Evolutionary conservation across 163 green algal genomes (phyloP).

Genomic region (Scenedesmus sp.): DNA sequence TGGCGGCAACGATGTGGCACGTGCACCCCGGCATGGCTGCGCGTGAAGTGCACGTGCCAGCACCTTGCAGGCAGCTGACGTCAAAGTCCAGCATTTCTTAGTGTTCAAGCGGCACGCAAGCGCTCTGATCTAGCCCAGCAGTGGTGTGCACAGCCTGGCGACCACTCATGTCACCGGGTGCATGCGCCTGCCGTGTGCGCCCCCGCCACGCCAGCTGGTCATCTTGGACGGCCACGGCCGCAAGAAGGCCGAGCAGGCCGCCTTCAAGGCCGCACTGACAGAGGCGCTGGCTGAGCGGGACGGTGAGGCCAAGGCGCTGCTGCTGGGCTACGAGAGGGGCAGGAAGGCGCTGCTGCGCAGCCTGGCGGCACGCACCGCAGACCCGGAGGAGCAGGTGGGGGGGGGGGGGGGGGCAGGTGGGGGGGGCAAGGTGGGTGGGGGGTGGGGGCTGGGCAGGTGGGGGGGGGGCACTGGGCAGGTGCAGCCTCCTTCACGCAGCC

Average conservation of each 20-base stretch:
- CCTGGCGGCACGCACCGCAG: slow-evolving; percentile 51
- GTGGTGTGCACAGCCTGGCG: neutral
- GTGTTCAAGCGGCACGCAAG: neutral
- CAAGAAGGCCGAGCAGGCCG: slow-evolving; percentile 76
- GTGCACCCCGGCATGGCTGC: neutral
- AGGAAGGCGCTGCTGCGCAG: slow-evolving; percentile 70
- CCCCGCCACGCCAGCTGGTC: slow-evolving; percentile 38
- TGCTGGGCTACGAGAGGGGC: slow-evolving; percentile 75
- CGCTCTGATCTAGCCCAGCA: neutral
- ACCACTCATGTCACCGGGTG: no score
- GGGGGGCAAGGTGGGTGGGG: no score
- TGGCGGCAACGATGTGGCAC: neutral
- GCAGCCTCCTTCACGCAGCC: no score
- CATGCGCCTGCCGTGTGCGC: neutral
- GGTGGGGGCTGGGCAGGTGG: no score
- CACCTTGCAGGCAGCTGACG: neutral
- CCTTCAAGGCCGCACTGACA: slow-evolving; percentile 66
- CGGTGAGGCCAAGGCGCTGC: slow-evolving; percentile 58
- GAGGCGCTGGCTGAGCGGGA: slow-evolving; percentile 68
- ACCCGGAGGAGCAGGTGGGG: slow-evolving; percentile 57
- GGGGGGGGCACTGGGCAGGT: no score
- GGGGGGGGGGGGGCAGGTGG: neutral
- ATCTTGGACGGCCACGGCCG: slow-evolving; percentile 79
- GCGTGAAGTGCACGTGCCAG: neutral
- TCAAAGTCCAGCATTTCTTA: neutral